Evolutionary conservation across 768 basidiomycete species (phyloP).

Genomic region (Suillus variegatus): DNA sequence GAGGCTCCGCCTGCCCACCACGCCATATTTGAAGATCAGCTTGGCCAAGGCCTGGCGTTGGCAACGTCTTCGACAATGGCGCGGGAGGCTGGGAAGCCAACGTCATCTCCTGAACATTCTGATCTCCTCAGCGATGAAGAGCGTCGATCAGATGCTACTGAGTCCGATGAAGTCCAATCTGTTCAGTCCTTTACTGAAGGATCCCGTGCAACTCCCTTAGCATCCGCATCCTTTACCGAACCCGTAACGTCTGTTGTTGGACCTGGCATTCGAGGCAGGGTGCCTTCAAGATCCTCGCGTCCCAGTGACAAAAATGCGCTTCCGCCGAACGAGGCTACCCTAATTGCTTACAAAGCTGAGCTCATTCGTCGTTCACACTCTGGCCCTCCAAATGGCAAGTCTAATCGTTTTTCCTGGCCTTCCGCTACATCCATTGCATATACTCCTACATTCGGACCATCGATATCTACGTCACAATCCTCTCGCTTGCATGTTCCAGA

Average conservation of each 20-base stretch:
- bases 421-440: conserved; percentile 40
- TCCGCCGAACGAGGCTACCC: conserved; percentile 12
- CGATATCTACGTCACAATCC: conserved; percentile 33
- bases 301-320: conserved; percentile 8
- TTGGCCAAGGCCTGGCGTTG: conserved; percentile 65
- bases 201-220: conserved; percentile 28
- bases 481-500: conserved; percentile 37
- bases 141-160: conserved; percentile 54
- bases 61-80: conserved; percentile 67
- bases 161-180: conserved; percentile 71
- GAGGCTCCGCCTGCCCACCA: conserved; percentile 71
- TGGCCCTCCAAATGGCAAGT: conserved; percentile 39
- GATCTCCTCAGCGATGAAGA: conserved; percentile 72
- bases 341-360: conserved; percentile 37
- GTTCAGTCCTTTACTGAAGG: conserved; percentile 66
- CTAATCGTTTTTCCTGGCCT: conserved; percentile 42
- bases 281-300: conserved; percentile 18
- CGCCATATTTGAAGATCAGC: conserved; percentile 63
- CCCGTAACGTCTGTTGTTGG: conserved; percentile 9
- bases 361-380: conserved; percentile 45
- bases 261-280: conserved; percentile 27
- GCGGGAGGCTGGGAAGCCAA: conserved; percentile 51
- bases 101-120: conserved; percentile 58
- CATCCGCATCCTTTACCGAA: conserved; percentile 8
- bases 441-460: conserved; percentile 52